Evolutionary conservation across 208 protist genomes (phyloP).

Genomic region (Angomonas deanei): DNA sequence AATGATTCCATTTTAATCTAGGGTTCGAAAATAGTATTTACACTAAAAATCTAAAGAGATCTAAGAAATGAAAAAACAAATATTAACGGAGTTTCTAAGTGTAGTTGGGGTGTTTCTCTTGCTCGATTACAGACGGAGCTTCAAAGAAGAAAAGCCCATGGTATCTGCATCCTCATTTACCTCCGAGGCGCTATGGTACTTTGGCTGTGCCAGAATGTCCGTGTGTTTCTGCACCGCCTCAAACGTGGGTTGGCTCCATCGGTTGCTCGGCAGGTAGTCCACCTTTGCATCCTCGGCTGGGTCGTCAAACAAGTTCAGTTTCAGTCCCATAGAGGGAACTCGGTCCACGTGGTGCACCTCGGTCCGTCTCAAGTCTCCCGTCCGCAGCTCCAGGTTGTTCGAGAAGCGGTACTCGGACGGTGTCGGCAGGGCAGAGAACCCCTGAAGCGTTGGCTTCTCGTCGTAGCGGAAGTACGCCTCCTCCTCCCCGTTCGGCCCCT

Average conservation of each 20-base stretch:
- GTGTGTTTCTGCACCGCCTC: too few species aligned
- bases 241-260: not conserved
- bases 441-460: not conserved
- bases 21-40: too few species aligned
- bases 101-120: too few species aligned
- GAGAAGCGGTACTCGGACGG: not conserved
- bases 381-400: not conserved
- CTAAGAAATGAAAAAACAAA: slow-evolving; percentile 5
- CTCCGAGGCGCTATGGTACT: too few species aligned
- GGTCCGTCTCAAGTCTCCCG: not conserved
- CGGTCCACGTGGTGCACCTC: not conserved
- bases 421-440: not conserved
- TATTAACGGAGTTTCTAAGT: too few species aligned
- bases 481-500: not conserved
- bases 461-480: not conserved
- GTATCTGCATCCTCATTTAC: too few species aligned
- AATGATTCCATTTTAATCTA: too few species aligned
- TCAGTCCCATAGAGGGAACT: not conserved
- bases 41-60: not conserved
- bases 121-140: too few species aligned
- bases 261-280: too few species aligned
- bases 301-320: not conserved
- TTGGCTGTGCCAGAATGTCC: too few species aligned
- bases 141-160: too few species aligned
- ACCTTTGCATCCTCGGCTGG: not conserved